Conservation (phyloP, 2,329 filamentous ascomycete species). For the Scortechinia acanthostroma region DNA sequence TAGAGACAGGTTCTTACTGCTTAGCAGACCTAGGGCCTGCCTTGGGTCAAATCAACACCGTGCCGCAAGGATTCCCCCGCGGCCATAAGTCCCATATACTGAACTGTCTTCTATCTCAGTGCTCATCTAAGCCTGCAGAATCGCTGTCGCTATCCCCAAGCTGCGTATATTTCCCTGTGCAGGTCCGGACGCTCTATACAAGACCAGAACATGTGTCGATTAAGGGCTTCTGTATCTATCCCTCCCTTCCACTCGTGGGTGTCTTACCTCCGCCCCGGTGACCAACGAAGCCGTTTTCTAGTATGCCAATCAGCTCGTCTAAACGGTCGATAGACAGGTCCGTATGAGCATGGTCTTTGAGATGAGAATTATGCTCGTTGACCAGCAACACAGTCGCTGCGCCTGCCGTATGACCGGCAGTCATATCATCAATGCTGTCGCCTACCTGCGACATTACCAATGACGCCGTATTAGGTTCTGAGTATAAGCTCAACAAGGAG, state of each 20-base stretch:
- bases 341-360: conserved; percentile 68
- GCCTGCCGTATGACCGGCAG: conserved; percentile 73
- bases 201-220: not conserved
- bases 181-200: not conserved
- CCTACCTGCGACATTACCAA: conserved; percentile 46
- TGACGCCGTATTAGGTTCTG: too few relatives aligned
- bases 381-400: conserved; percentile 83
- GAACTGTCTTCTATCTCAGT: not conserved
- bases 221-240: not conserved
- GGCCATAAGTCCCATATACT: not conserved
- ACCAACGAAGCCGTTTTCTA: conserved; percentile 72
- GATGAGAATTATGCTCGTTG: conserved; percentile 70
- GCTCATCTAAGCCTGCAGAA: not conserved
- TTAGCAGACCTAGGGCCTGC: too few relatives aligned
- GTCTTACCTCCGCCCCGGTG: not conserved
- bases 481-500: too few relatives aligned
- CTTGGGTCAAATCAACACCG: too few relatives aligned
- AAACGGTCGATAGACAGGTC: conserved; percentile 66
- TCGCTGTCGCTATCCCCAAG: not conserved
- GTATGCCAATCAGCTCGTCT: conserved; percentile 69
- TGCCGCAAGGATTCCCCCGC: not conserved
- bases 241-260: not conserved
- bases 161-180: not conserved
- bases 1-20: too few relatives aligned
- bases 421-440: conserved; percentile 88